Percentiles rank a stretch among this genome's conserved stretches.
Conservation (phyloP, 768 basidiomycete genomes). For the Paxillus involutus region DNA sequence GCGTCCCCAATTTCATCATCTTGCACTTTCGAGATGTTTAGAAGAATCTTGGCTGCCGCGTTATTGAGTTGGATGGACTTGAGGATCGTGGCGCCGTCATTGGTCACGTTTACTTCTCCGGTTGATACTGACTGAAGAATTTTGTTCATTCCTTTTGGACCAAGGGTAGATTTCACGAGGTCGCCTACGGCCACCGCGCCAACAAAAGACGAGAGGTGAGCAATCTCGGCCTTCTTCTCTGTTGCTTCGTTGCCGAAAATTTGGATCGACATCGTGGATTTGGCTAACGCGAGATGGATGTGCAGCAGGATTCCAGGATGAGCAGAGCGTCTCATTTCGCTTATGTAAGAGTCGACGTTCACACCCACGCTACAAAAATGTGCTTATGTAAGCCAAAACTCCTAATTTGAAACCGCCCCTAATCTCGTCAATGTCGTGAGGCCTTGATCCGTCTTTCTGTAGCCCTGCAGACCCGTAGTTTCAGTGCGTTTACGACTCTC, state of each 20-base stretch:
- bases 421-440: too few relatives aligned
- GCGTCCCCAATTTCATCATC: conserved; percentile 99
- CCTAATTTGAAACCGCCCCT: too few relatives aligned
- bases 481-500: too few relatives aligned
- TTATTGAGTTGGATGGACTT: conserved; percentile 98
- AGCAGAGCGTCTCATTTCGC: too few relatives aligned
- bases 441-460: too few relatives aligned
- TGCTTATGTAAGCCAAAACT: too few relatives aligned
- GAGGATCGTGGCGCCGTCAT: conserved; percentile 98
- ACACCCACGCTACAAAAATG: too few relatives aligned
- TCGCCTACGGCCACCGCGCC: conserved; percentile 97
- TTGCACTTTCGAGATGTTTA: conserved; percentile 99
- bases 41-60: conserved; percentile 97
- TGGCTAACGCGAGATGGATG: too few relatives aligned
- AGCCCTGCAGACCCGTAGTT: too few relatives aligned
- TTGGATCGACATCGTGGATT: conserved; percentile 28
- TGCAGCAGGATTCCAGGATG: too few relatives aligned
- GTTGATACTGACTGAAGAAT: conserved; percentile 90
- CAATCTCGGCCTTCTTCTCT: conserved; percentile 97
- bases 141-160: conserved; percentile 99
- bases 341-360: too few relatives aligned
- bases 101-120: conserved; percentile 94
- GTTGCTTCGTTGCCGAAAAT: conserved; percentile 73
- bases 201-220: conserved; percentile 96
- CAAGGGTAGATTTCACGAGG: conserved; percentile 96